Evolutionary conservation across 23 red algal species (phyloP).

Genomic region (Gracilariopsis chorda): DNA sequence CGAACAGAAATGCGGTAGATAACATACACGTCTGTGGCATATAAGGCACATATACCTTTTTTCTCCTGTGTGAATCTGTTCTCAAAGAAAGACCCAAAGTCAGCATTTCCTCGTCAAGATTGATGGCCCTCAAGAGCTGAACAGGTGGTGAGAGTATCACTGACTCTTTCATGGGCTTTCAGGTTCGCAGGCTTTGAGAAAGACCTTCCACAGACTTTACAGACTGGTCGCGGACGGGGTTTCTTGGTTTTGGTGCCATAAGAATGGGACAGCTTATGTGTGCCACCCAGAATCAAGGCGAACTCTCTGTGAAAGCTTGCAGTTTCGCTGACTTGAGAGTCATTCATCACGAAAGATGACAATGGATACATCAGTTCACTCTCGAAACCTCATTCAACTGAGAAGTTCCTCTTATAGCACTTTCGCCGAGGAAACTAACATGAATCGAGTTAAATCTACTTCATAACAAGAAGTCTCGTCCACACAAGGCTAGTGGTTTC

Average conservation of each 20-base stretch:
- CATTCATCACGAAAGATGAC: background rate
- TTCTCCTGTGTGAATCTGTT: slow-evolving; percentile 63
- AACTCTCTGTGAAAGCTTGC: background rate
- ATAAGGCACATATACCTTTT: slow-evolving; percentile 41
- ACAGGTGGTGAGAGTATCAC: background rate
- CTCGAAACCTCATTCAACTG: too few relatives aligned
- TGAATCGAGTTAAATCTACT: too few relatives aligned
- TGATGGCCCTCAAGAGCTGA: too few relatives aligned
- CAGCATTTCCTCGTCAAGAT: too few relatives aligned
- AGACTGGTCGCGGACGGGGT: slow-evolving; percentile 29
- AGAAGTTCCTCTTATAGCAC: too few relatives aligned
- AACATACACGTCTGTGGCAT: slow-evolving; percentile 30
- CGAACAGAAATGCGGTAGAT: background rate
- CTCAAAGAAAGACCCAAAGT: background rate
- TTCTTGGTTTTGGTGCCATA: background rate
- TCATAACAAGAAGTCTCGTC: too few relatives aligned
- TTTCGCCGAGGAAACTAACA: too few relatives aligned
- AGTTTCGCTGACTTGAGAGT: background rate
- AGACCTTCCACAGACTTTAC: slow-evolving; percentile 25
- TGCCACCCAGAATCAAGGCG: background rate
- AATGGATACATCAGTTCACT: too few relatives aligned
- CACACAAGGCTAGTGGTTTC: too few relatives aligned
- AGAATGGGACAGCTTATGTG: background rate
- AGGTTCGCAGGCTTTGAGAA: slow-evolving; percentile 64
- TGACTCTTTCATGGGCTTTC: slow-evolving; percentile 47